Evolutionary conservation across 768 basidiomycete species (phyloP).

Genomic region (Lepiota brunneoincarnata): DNA sequence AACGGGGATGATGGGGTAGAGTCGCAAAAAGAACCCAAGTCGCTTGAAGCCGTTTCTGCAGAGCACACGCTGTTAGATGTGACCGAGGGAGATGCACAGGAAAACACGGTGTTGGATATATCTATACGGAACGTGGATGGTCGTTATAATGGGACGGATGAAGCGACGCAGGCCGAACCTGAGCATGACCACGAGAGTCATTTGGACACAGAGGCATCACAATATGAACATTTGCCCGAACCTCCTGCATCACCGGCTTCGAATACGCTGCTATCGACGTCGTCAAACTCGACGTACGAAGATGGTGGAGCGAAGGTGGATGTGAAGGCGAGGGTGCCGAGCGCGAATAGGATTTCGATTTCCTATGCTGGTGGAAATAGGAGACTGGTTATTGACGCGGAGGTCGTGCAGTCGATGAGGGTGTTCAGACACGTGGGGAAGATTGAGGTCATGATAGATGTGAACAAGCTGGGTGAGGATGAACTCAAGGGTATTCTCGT

Average conservation of each 20-base stretch:
- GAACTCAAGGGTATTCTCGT: constrained; percentile 77
- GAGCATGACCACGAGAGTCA: constrained; percentile 8
- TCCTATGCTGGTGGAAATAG: constrained; percentile 89
- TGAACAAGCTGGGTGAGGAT: constrained; percentile 53
- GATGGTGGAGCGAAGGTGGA: constrained; percentile 38
- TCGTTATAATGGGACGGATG: not conserved
- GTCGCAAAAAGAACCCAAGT: constrained; percentile 20
- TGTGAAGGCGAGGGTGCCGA: constrained; percentile 45
- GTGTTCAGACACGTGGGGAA: constrained; percentile 81
- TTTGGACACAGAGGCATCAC: constrained; percentile 18
- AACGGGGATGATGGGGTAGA: not conserved
- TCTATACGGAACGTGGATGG: not conserved
- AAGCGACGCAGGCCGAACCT: constrained; percentile 15
- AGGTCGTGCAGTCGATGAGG: constrained; percentile 77
- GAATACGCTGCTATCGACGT: constrained; percentile 41
- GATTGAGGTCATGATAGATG: constrained; percentile 74
- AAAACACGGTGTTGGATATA: constrained; percentile 9
- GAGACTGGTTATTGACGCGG: constrained; percentile 86
- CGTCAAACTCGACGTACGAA: constrained; percentile 44
- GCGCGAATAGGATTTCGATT: constrained; percentile 88
- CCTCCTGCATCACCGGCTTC: constrained; percentile 57
- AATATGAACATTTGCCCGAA: constrained; percentile 52
- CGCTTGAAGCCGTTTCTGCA: constrained; percentile 43
- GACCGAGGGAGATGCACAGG: constrained; percentile 30
- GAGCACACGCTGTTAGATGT: constrained; percentile 50